Evolutionary conservation across 1,284 basidiomycete genomes (phyloP).

Genomic region (Puccinia coronata): DNA sequence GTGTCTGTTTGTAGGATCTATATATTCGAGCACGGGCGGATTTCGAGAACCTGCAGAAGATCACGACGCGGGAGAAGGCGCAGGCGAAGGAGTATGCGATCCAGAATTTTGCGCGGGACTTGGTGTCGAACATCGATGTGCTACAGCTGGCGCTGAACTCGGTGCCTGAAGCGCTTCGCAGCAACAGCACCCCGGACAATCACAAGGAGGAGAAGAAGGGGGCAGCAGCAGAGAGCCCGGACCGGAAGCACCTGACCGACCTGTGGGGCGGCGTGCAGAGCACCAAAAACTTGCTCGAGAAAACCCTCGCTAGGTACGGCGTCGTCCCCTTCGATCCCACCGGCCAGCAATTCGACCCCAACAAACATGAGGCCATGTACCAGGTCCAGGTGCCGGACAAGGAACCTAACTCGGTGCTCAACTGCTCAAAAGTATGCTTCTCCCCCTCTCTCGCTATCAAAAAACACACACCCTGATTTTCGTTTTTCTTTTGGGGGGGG

Average conservation of each 20-base stretch:
- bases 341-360: conserved; percentile 91
- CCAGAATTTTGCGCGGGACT: conserved; percentile 80
- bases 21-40: conserved; percentile 67
- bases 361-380: conserved; percentile 90
- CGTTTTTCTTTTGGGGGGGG: background rate
- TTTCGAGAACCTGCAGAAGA: conserved; percentile 89
- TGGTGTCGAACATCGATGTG: conserved; percentile 89
- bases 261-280: conserved; percentile 85
- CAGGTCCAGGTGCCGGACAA: conserved; percentile 85
- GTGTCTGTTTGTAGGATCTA: conserved; percentile 55
- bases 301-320: conserved; percentile 87
- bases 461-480: background rate
- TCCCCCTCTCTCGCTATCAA: conserved; percentile 50
- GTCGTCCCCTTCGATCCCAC: conserved; percentile 87
- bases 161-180: conserved; percentile 64
- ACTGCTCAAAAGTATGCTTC: conserved; percentile 84
- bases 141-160: conserved; percentile 80
- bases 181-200: too few species aligned
- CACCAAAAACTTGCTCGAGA: conserved; percentile 83
- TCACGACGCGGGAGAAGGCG: conserved; percentile 83
- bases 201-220: background rate
- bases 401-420: conserved; percentile 83
- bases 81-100: conserved; percentile 92
- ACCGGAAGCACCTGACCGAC: conserved; percentile 67
- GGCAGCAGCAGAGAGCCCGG: conserved; percentile 54